These are phyloP conservation scores for Penicillium sp. DNA, from an alignment of 2,329 filamentous ascomycete genomes.

Conservation along the genomic window DNA sequence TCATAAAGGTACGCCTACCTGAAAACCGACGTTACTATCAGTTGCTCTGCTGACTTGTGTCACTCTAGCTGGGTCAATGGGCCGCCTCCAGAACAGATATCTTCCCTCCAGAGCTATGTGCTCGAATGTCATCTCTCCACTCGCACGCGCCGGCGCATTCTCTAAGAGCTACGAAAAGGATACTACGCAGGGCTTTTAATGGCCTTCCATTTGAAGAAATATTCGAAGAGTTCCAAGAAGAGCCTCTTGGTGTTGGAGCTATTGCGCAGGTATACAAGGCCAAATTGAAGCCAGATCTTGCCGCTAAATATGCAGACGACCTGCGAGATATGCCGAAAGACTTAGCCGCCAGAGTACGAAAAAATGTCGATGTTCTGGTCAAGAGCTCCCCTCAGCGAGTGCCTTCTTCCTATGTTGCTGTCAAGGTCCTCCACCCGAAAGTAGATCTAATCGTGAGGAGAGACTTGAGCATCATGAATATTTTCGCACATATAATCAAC, in stretches of 20 bases:
- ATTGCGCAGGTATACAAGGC: conserved; percentile 98
- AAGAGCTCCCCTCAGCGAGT: conserved; percentile 83
- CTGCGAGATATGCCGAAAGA: conserved; percentile 51
- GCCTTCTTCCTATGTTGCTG: conserved; percentile 86
- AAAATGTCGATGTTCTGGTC: conserved; percentile 78
- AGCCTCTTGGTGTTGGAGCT: conserved; percentile 84
- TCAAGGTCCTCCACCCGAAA: conserved; percentile 91
- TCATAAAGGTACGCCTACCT: conserved; percentile 71
- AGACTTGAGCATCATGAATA: conserved; percentile 87
- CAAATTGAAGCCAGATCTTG: conserved; percentile 76
- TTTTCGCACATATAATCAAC: conserved; percentile 83
- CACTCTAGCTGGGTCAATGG: conserved; percentile 84
- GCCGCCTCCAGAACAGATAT: conserved; percentile 94
- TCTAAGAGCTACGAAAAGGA: conserved; percentile 71
- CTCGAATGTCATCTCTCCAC: conserved; percentile 89
- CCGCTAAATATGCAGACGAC: conserved; percentile 58
- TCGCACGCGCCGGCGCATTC: conserved; percentile 93
- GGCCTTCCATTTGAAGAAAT: conserved; percentile 81
- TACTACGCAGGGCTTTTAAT: conserved; percentile 75
- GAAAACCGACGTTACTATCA: neutral
- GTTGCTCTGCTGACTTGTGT: neutral
- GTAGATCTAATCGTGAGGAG: conserved; percentile 87
- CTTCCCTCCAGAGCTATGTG: conserved; percentile 88
- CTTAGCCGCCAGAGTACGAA: conserved; percentile 66
- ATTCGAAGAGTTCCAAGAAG: conserved; percentile 91